A percentile compares a stretch with the other conserved stretches of the same genome.
Conservation (phyloP, 176 grass and related monocot species). For the Eragrostis curvula region DNA sequence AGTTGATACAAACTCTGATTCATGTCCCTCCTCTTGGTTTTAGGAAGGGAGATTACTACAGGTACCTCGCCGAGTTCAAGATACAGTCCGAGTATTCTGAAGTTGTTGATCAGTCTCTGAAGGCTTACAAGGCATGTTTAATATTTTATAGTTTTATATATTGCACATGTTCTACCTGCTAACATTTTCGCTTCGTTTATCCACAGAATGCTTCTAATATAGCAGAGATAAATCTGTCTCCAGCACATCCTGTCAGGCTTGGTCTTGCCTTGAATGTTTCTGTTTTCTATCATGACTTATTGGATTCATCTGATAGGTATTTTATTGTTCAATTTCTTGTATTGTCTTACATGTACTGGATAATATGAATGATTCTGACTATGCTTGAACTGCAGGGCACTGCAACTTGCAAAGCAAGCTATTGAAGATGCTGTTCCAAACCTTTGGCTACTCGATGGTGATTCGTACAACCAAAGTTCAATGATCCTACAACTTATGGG, state of each 20-base stretch:
- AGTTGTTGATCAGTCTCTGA: slow-evolving; percentile 65
- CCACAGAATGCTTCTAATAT: neutral
- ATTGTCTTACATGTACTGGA: neutral
- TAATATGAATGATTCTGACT: neutral
- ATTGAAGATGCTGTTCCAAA: neutral
- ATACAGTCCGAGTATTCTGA: slow-evolving; percentile 35
- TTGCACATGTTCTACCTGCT: neutral
- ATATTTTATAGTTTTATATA: neutral
- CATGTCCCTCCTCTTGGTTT: slow-evolving; percentile 21
- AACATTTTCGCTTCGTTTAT: neutral
- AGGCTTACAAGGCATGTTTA: too few relatives aligned
- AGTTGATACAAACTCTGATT: neutral
- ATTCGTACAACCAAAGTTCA: neutral
- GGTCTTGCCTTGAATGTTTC: neutral
- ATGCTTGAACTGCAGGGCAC: neutral
- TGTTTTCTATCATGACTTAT: neutral
- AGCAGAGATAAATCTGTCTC: neutral
- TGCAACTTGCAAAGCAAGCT: neutral
- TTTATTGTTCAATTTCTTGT: neutral
- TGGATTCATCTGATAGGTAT: neutral
- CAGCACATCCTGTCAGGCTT: neutral
- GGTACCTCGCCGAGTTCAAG: slow-evolving; percentile 73
- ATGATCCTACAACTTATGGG: neutral
- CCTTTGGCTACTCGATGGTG: neutral
- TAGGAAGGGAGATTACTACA: slow-evolving; percentile 80